A percentile compares a stretch with the other conserved stretches of the same genome.
These are phyloP conservation scores for Podochytrium sp. DNA, from an alignment of 192 early-diverging fungal genomes.

Conservation along the genomic window DNA sequence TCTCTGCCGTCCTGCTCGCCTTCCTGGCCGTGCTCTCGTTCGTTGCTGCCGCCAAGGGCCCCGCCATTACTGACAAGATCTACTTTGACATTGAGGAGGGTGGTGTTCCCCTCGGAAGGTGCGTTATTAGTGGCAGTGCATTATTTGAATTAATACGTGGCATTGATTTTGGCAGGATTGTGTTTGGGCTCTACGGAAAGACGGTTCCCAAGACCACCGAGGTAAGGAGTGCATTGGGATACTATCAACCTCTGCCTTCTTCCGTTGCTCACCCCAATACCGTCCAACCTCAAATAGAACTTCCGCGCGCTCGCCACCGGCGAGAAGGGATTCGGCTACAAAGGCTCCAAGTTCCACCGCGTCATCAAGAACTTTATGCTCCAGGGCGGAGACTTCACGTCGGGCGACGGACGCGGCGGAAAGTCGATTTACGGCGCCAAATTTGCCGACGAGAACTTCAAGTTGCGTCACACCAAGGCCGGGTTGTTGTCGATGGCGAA, in stretches of 20 bases:
- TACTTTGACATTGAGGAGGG: conserved; percentile 55
- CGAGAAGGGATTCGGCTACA: conserved; percentile 88
- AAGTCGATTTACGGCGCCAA: conserved; percentile 78
- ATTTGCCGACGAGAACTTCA: conserved; percentile 97
- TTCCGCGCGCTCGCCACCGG: conserved; percentile 80
- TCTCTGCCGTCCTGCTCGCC: conserved; percentile 32
- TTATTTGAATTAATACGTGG: background rate
- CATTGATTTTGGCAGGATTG: conserved; percentile 30
- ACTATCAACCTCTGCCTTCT: conserved; percentile 46
- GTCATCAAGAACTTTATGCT: conserved; percentile 77
- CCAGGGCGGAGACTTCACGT: conserved; percentile 80
- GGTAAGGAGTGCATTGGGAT: conserved; percentile 39
- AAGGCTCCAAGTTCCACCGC: conserved; percentile 82
- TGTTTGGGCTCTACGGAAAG: conserved; percentile 57
- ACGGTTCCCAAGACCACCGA: conserved; percentile 68
- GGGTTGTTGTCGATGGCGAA: conserved; percentile 84
- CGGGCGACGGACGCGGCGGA: conserved; percentile 79
- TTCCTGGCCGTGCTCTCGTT: conserved; percentile 33
- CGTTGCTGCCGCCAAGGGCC: conserved; percentile 50
- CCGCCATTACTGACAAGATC: conserved; percentile 57
- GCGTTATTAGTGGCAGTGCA: background rate
- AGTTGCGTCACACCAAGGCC: conserved; percentile 66
- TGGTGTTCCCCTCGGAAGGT: conserved; percentile 49
- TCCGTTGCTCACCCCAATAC: conserved; percentile 47
- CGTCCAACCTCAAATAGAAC: too few species aligned